These are phyloP conservation scores for Melampsora americana DNA, from an alignment of 1,284 basidiomycete genomes.

Conservation along the genomic window DNA sequence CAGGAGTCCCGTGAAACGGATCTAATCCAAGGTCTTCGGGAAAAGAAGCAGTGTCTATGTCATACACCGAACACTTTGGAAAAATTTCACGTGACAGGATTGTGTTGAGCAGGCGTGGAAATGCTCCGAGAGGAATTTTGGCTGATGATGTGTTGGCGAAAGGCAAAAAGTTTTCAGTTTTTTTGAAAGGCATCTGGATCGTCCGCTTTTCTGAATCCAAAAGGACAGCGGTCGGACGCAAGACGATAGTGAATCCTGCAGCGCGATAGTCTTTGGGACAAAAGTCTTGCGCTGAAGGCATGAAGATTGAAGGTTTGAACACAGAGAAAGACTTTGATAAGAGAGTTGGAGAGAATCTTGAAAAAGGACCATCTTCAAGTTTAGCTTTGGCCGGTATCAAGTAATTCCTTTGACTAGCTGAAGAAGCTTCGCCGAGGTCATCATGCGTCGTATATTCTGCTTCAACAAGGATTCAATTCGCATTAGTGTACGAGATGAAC, in stretches of 20 bases:
- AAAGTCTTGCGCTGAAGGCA: background rate
- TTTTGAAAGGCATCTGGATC: background rate
- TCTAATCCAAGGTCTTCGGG: background rate
- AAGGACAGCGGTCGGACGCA: background rate
- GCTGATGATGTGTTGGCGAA: background rate
- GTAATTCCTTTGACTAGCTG: background rate
- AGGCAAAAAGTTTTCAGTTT: background rate
- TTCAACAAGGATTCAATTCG: too few relatives aligned
- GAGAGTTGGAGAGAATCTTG: too few relatives aligned
- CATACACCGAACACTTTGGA: constrained; percentile 1
- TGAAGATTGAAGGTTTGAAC: background rate
- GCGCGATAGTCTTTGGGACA: background rate
- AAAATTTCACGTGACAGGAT: background rate
- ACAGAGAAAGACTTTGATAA: background rate
- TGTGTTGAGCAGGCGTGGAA: background rate
- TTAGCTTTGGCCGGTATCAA: too few relatives aligned
- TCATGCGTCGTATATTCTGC: background rate
- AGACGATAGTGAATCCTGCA: background rate
- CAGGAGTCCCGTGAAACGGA: background rate
- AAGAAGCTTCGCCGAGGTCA: background rate
- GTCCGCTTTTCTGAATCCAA: background rate
- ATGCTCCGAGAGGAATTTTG: background rate
- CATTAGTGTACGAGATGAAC: background rate
- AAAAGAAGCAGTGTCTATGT: background rate
- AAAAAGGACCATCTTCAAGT: too few relatives aligned